phyloP scores from a whole-genome alignment of 345 rosid genomes.

The Eucalyptus sp. region DNA sequence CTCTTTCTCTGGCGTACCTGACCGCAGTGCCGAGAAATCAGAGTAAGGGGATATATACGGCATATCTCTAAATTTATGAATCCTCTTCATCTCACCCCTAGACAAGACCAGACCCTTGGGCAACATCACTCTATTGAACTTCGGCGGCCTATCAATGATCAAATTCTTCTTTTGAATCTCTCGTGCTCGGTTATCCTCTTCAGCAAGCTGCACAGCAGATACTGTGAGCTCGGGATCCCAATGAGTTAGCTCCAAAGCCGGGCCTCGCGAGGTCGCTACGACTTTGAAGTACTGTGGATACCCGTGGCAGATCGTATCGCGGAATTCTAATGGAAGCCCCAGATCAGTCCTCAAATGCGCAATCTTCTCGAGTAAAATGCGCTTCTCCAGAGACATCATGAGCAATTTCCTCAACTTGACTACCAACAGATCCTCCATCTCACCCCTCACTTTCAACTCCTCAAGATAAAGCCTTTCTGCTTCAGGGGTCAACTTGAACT shows the following conservation, averaged over 20 bases:
- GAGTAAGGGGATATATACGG: slow-evolving; percentile 74
- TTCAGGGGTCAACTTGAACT: slow-evolving; percentile 66
- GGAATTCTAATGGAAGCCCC: slow-evolving; percentile 76
- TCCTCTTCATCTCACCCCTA: slow-evolving; percentile 71
- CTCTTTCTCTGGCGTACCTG: slow-evolving; percentile 66
- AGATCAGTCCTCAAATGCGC: slow-evolving; percentile 74
- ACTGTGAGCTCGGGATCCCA: slow-evolving; percentile 94
- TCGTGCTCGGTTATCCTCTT: slow-evolving; percentile 48
- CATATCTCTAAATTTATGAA: slow-evolving; percentile 60
- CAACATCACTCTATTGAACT: slow-evolving; percentile 67
- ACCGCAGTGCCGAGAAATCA: slow-evolving; percentile 53
- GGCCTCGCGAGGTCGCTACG: slow-evolving; percentile 70
- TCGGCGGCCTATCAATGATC: slow-evolving; percentile 69
- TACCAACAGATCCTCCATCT: slow-evolving; percentile 70
- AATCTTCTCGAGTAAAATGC: slow-evolving; percentile 71
- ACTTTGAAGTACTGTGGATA: slow-evolving; percentile 79
- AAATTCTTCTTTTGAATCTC: slow-evolving; percentile 57
- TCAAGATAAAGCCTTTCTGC: slow-evolving; percentile 79
- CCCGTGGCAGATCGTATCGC: slow-evolving; percentile 69
- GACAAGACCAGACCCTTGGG: slow-evolving; percentile 85
- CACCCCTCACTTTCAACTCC: slow-evolving; percentile 65
- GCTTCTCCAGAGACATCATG: slow-evolving; percentile 87
- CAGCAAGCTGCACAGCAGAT: slow-evolving; percentile 76
- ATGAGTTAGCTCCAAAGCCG: slow-evolving; percentile 72
- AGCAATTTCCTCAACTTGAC: slow-evolving; percentile 74